A percentile compares a stretch with the other conserved stretches of the same genome.
Evolutionary conservation across 164 flowering plant genomes (phyloP).

Genomic region (Vitis amurensis): DNA sequence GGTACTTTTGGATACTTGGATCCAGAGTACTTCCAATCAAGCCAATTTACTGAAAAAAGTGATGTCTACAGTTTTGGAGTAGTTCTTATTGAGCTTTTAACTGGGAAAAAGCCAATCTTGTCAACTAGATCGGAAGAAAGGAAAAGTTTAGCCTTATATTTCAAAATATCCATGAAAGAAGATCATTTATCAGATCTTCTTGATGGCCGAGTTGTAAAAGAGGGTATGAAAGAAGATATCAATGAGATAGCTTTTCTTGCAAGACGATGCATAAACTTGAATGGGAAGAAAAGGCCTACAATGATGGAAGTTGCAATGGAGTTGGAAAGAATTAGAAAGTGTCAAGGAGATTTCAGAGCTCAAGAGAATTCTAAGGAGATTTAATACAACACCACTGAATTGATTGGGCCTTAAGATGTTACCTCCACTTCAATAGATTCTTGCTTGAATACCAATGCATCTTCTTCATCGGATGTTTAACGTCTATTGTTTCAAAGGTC

Average conservation of each 20-base stretch:
- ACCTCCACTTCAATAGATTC: too few species aligned
- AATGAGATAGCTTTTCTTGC: slow-evolving; percentile 19
- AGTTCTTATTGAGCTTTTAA: slow-evolving; percentile 26
- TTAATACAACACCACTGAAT: too few species aligned
- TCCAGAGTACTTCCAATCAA: slow-evolving; percentile 24
- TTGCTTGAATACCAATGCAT: too few species aligned
- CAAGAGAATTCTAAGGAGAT: too few species aligned
- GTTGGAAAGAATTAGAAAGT: neutral
- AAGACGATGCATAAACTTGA: slow-evolving; percentile 13
- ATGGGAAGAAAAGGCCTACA: slow-evolving; percentile 22
- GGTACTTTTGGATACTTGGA: slow-evolving; percentile 23
- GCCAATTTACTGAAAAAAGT: slow-evolving; percentile 14
- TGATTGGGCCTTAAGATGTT: too few species aligned
- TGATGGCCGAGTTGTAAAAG: slow-evolving; percentile 8
- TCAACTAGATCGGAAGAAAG: slow-evolving; percentile 5
- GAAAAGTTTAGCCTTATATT: slow-evolving; percentile 16
- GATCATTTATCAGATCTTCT: slow-evolving; percentile 15
- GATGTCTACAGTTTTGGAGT: slow-evolving; percentile 20
- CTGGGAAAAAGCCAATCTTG: slow-evolving; percentile 20
- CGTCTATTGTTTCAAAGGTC: too few species aligned
- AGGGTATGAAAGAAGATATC: slow-evolving; percentile 21
- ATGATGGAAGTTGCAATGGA: slow-evolving; percentile 23
- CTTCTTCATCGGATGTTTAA: too few species aligned
- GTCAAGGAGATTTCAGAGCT: too few species aligned
- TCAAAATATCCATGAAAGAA: slow-evolving; percentile 15